Conservation (phyloP, 2,329 filamentous ascomycete species). For the Hysterium pulicare region DNA sequence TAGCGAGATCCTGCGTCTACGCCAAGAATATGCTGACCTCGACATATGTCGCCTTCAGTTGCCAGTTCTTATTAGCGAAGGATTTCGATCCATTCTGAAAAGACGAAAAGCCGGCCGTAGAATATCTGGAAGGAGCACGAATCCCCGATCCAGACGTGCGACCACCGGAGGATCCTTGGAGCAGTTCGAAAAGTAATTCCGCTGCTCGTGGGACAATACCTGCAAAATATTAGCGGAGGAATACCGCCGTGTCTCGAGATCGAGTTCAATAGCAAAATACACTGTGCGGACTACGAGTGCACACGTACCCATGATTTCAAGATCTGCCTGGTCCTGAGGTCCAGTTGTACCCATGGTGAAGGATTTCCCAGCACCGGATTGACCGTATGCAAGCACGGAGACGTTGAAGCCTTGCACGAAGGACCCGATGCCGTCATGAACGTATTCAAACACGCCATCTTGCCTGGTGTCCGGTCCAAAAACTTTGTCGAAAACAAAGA, state of each 20-base stretch:
- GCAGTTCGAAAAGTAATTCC: slow-evolving; percentile 78
- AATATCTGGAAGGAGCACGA: slow-evolving; percentile 75
- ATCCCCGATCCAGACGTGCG: slow-evolving; percentile 73
- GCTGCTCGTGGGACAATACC: slow-evolving; percentile 95
- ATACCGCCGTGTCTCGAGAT: too few species aligned
- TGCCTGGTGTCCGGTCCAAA: slow-evolving; percentile 81
- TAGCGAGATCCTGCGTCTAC: slow-evolving; percentile 6
- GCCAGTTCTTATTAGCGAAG: slow-evolving; percentile 72
- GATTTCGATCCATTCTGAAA: slow-evolving; percentile 43
- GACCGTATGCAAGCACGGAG: slow-evolving; percentile 91
- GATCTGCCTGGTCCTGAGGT: slow-evolving; percentile 69
- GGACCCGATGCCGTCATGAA: slow-evolving; percentile 82
- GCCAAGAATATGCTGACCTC: slow-evolving; percentile 44
- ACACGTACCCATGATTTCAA: slow-evolving; percentile 73
- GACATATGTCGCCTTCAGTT: slow-evolving; percentile 89
- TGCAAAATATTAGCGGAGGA: slow-evolving; percentile 39
- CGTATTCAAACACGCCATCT: slow-evolving; percentile 90
- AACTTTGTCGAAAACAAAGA: slow-evolving; percentile 95
- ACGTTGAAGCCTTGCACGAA: slow-evolving; percentile 98
- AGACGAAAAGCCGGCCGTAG: slow-evolving; percentile 53
- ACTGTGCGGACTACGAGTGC: background rate
- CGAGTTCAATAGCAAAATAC: too few species aligned
- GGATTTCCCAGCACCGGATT: slow-evolving; percentile 96
- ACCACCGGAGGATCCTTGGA: slow-evolving; percentile 60
- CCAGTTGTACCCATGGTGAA: slow-evolving; percentile 98